Evolutionary conservation across 129 eudicot species (phyloP).

Genomic region (Centella asiatica): DNA sequence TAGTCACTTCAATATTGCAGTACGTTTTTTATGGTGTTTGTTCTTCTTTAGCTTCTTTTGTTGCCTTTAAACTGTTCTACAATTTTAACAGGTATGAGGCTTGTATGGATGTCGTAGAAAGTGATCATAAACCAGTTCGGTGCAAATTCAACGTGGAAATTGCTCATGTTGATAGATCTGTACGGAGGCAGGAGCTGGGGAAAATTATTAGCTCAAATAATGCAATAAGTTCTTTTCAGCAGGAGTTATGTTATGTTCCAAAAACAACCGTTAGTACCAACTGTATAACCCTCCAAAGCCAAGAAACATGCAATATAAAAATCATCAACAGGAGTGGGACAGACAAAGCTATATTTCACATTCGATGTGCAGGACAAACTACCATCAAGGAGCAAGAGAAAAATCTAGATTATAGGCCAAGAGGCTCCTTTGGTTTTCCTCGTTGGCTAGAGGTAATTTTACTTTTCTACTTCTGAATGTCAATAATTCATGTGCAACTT

Average conservation of each 20-base stretch:
- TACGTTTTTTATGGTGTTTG: conserved; percentile 30
- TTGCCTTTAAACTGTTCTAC: neutral
- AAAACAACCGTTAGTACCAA: conserved; percentile 50
- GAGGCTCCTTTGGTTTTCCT: conserved; percentile 84
- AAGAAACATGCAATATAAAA: conserved; percentile 41
- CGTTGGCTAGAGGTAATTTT: conserved; percentile 87
- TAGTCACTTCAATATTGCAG: conserved; percentile 63
- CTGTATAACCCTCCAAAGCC: conserved; percentile 60
- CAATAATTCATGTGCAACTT: neutral
- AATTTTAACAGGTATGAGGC: conserved; percentile 64
- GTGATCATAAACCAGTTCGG: conserved; percentile 95
- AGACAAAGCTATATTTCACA: conserved; percentile 51
- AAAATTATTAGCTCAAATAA: conserved; percentile 44
- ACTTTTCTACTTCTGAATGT: neutral
- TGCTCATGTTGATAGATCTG: conserved; percentile 84
- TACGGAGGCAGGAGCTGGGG: conserved; percentile 78
- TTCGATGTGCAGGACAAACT: conserved; percentile 63
- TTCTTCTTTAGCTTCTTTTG: neutral
- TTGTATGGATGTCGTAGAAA: conserved; percentile 90
- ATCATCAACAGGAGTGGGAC: conserved; percentile 57
- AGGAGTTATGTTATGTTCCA: conserved; percentile 55
- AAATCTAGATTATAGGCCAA: conserved; percentile 42
- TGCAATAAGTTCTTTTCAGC: conserved; percentile 28
- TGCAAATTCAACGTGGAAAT: conserved; percentile 76
- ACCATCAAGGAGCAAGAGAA: conserved; percentile 44